Evolutionary conservation across 2,329 filamentous ascomycete species (phyloP).

Genomic region (Emmonsiellopsis sp.): DNA sequence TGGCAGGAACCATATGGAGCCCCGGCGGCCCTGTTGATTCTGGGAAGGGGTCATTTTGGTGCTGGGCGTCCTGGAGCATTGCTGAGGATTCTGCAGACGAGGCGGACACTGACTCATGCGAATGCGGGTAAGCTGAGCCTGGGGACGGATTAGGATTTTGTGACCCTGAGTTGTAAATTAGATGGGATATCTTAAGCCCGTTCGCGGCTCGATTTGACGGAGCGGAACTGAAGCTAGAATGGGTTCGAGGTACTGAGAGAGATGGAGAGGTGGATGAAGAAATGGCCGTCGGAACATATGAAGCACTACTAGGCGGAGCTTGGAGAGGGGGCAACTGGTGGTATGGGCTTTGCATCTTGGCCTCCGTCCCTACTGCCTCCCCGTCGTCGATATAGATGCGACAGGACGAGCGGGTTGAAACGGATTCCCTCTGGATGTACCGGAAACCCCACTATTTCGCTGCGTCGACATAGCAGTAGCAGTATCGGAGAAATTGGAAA

Average conservation of each 20-base stretch:
- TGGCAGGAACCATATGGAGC: conserved; percentile 34
- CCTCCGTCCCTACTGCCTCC: background rate
- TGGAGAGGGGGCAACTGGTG: conserved; percentile 21
- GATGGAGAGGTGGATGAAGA: conserved; percentile 23
- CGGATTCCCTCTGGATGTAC: background rate
- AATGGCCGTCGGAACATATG: conserved; percentile 27
- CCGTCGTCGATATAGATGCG: background rate
- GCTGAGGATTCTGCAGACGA: conserved; percentile 31
- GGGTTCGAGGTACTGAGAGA: background rate
- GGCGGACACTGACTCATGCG: conserved; percentile 31
- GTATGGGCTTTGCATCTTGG: conserved; percentile 26
- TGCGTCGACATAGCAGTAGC: background rate
- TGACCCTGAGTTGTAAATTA: conserved; percentile 28
- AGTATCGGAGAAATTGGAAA: background rate
- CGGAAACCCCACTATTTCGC: background rate
- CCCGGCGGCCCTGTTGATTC: conserved; percentile 23
- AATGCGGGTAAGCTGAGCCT: conserved; percentile 25
- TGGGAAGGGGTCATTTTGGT: conserved; percentile 32
- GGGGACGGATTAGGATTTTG: conserved; percentile 17
- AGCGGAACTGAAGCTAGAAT: conserved; percentile 21
- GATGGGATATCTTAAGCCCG: conserved; percentile 33
- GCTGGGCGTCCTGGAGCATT: conserved; percentile 25
- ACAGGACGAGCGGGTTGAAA: background rate
- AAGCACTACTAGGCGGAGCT: conserved; percentile 11
- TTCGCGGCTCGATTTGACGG: conserved; percentile 28